Base-by-base conservation (phyloP, 1,284 basidiomycete genomes). In the Wallemia ichthyophaga region DNA sequence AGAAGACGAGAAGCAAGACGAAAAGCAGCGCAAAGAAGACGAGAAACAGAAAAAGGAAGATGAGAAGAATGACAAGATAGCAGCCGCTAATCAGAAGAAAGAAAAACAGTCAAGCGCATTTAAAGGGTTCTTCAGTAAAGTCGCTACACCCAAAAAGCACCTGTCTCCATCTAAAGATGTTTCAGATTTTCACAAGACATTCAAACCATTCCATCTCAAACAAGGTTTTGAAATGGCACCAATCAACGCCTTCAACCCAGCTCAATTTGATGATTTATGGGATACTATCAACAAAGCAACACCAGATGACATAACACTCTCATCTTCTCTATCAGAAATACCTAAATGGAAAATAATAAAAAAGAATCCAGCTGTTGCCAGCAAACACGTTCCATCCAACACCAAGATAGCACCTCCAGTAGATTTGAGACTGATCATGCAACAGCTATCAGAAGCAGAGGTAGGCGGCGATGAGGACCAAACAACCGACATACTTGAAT, bases 141-240 rank as follows among this genome's bases (percentile, higher is more conserved):
- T 75, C 7, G 77, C 75, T 61, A 66, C 71, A 1, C 25, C 60
- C 2, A 60, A 61, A 31, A 59, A 26, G 19, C 37, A 57, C 15
- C 25, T 24, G 3, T 59, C 53, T 59, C 68, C 7, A 37, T 74
- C 73, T 1, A 65, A 65, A n/a, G 62, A 65, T 5, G 69, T 72
- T 37, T 76, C 76, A 3, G 83, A 87, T 57, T 89, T 83, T 64
- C 74, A 80, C 60, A 76, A 72, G 63, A 73, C 75, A 0, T 89
- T 89, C 72, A 80, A 77, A 63, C 78, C 83, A 1, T 89, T 86
- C 66, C 72, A 78, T 5, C 63, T 82, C 62, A 83, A 82, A 71
- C 83, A 81, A 64, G 81, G 78, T 61, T 75, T 77, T 2, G 72
- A 74, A 25, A 64, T 86, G 17, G 83, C 85, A 2, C 81, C 82